These are phyloP conservation scores for Diaporthe helianthi DNA, from an alignment of 2,329 filamentous ascomycete species.

Conservation along the genomic window DNA sequence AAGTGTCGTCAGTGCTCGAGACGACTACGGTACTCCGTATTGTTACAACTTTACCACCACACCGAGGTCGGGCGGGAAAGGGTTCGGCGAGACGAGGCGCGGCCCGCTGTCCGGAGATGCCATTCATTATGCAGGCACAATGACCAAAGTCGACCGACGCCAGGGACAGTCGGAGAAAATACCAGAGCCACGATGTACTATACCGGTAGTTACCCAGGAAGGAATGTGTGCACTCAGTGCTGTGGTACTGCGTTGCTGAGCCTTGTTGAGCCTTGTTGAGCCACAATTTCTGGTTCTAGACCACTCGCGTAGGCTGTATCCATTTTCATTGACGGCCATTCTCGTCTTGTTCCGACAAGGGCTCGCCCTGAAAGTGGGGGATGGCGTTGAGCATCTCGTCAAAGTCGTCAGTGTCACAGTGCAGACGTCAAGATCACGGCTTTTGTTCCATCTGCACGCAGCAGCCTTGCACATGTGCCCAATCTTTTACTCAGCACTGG, in stretches of 20 bases:
- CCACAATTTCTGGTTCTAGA: slow-evolving; percentile 24
- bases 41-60: too few relatives aligned
- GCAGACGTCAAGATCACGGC: slow-evolving; percentile 4
- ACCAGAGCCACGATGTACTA: background rate
- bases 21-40: too few relatives aligned
- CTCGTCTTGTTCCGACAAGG: slow-evolving; percentile 3
- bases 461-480: background rate
- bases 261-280: background rate
- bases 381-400: slow-evolving; percentile 23
- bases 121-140: slow-evolving; percentile 18
- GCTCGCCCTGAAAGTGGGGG: slow-evolving; percentile 25
- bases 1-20: too few relatives aligned
- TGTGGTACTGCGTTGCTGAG: too few relatives aligned
- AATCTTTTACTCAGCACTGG: background rate
- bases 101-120: slow-evolving; percentile 19
- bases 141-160: background rate
- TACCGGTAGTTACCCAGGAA: background rate
- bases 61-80: background rate
- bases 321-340: slow-evolving; percentile 23
- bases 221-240: background rate
- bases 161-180: background rate
- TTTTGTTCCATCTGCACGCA: background rate
- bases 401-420: slow-evolving; percentile 5
- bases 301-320: slow-evolving; percentile 22
- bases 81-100: slow-evolving; percentile 8